These are phyloP conservation scores for Fulvia fulva DNA, from an alignment of 2,329 filamentous ascomycete species.

Conservation along the genomic window DNA sequence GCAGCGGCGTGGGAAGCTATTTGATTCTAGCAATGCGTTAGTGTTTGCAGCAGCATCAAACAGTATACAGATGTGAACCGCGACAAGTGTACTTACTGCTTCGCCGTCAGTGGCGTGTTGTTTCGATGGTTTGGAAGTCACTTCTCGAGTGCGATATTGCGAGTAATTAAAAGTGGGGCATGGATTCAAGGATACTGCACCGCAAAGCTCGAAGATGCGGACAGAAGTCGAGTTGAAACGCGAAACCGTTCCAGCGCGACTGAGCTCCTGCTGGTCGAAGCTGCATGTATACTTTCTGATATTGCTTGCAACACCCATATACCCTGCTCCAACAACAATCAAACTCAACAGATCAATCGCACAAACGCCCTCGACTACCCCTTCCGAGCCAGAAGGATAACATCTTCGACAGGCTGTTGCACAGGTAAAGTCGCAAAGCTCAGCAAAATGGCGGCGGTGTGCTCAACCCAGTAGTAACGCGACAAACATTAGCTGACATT, in stretches of 20 bases:
- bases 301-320: neutral
- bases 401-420: too few relatives aligned
- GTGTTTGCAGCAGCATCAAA: neutral
- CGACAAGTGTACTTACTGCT: neutral
- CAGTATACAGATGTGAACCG: neutral
- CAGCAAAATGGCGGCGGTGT: constrained; percentile 5
- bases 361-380: neutral
- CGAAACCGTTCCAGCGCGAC: neutral
- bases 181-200: neutral
- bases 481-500: neutral
- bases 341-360: neutral
- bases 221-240: neutral
- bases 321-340: neutral
- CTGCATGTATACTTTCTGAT: neutral
- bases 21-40: neutral
- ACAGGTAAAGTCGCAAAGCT: neutral
- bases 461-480: neutral
- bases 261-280: neutral
- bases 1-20: constrained; percentile 3
- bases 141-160: neutral
- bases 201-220: neutral
- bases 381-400: too few relatives aligned
- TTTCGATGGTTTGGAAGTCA: neutral
- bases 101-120: neutral
- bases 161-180: neutral